Evolutionary conservation across 805 yeast genomes (phyloP).

Genomic region (Candida awuae): DNA sequence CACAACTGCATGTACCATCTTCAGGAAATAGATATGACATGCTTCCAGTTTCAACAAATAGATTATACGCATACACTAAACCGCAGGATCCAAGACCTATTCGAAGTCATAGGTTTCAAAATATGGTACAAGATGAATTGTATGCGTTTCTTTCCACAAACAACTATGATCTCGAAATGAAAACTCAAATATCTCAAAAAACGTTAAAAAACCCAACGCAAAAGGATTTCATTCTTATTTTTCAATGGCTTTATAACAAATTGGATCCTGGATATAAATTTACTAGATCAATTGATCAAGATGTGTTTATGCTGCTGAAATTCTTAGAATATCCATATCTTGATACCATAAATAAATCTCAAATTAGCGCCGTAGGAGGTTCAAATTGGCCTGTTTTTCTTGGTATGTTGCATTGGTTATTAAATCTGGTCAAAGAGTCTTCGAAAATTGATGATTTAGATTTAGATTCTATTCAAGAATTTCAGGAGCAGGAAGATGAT

Average conservation of each 20-base stretch:
- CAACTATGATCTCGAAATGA: conserved; percentile 68
- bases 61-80: conserved; percentile 6
- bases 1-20: conserved; percentile 9
- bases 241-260: conserved; percentile 69
- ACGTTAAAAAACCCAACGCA: conserved; percentile 76
- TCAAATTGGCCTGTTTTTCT: conserved; percentile 77
- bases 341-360: conserved; percentile 73
- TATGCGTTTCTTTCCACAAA: conserved; percentile 53
- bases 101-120: conserved; percentile 63
- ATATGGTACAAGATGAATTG: conserved; percentile 56
- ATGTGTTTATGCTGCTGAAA: conserved; percentile 60
- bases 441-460: conserved; percentile 31
- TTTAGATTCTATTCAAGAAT: conserved; percentile 20
- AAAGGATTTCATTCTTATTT: conserved; percentile 69
- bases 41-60: conserved; percentile 5
- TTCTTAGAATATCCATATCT: conserved; percentile 70
- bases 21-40: conserved; percentile 1
- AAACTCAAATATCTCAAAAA: conserved; percentile 56
- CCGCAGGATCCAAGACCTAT: conserved; percentile 66
- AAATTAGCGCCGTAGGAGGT: conserved; percentile 87
- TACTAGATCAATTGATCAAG: conserved; percentile 61
- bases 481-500: conserved; percentile 14
- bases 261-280: conserved; percentile 76
- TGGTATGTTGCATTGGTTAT: conserved; percentile 79
- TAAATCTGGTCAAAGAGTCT: conserved; percentile 42